Base-by-base conservation (phyloP, 1,284 basidiomycete species). In the Polyporus tsugae region DNA sequence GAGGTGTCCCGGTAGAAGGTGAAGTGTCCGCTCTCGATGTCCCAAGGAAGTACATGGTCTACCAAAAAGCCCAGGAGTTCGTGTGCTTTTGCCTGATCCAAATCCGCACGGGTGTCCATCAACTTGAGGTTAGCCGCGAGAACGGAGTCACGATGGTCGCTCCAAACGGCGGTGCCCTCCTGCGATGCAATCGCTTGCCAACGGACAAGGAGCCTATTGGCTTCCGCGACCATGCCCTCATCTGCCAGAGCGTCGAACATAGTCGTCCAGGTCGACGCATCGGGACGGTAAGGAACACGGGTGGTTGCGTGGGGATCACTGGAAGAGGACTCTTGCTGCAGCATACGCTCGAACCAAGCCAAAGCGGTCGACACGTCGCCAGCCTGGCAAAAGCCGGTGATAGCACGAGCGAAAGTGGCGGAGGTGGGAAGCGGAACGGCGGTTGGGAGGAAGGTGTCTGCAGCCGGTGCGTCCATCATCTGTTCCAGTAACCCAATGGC, bases 401-500 rank as follows among this genome's bases (percentile, higher is more conserved):
- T 87, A 71, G 95, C 85, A 0, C 85, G 81, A 4, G 86, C 85
- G 76, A 91, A 93, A 0, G 93, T 91, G 0, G 87, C 84, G 0
- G 88, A 80, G 2, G 88, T 84, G 0, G 91, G 90, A 0, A 83
- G 82, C 0, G 92, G 91, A 53, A 87, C 76, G 53, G 87, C 86
- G 0, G 78, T 70, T 1, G 80, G 70, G 6, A 71, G 76, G 72
- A 84, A 85, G 1, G 77, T 63, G 0, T 77, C 75, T 1, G 81
- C 80, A 0, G 83, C 79, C 0, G 82, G 74, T 0, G 86, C 81
- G 69, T 85, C 84, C 77, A 96, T 83, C 90, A 97, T 94, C 69
- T 85, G 80, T 71, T 95, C 91, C 59, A 97, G 82, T 2, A 97
- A 79, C 22, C 79, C 86, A 10, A 96, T 77, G 6, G 90, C 95